Base-by-base conservation (phyloP, 78 protist genomes). In the Speleostelium caveatum region DNA sequence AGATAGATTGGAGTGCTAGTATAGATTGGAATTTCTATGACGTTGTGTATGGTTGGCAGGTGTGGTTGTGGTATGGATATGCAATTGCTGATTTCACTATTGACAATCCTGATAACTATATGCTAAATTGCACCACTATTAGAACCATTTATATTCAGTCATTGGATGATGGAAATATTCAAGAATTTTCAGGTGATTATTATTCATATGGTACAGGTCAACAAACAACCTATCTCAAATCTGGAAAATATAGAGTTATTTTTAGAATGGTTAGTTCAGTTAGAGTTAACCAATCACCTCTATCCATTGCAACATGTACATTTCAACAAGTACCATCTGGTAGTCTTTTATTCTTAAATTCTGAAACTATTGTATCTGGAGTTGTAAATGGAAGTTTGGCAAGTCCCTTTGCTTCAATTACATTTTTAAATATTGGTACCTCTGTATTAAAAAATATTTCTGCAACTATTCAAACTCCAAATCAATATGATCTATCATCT, bases 1-100 rank as follows among this genome's bases (percentile, higher is more conserved):
- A n/a, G n/a, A n/a, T n/a, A n/a, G 75, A 80, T 67, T 67, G 76
- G 77, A 60, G 38, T 28, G 32, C 42, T 8, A 16, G 24, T 17
- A 35, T 69, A 0, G 53, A 69, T 39, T 83, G 91, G 91, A n/a
- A 16, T 10, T 83, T 83, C 35, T 59, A 63, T 14, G 73, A 83
- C 36, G 36, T 30, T 12, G 60, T 61, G 7, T 69, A 56, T 65
- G 79, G 91, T 32, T 83, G 91, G 91, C 1, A 38, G 26, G 59
- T 83, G 16, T 83, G 79, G 79, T 45, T 83, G 68, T 83, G 79
- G 77, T 83, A 83, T 83, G 91, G 80, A 16, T 83, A 69, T 68
- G 91, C 91, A 0, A 35, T 83, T 10, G 79, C 73, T 45, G 19
- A 45, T 22, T 60, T 83, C 30, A 49, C 4, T 10, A 61, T 79